Evolutionary conservation across 345 rosid species (phyloP).

Genomic region (Pistacia atlantica): DNA sequence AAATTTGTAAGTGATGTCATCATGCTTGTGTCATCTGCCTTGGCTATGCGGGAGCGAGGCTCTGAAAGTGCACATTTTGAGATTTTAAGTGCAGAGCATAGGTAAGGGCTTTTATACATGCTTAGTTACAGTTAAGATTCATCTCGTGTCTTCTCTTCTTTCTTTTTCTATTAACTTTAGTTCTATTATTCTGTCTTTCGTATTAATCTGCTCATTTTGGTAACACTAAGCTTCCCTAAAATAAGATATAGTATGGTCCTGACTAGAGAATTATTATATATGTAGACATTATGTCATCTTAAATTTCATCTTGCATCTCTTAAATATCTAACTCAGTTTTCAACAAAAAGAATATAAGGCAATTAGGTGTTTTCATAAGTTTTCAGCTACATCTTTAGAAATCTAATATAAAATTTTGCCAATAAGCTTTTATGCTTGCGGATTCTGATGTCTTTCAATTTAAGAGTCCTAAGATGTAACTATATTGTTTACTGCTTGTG

Average conservation of each 20-base stretch:
- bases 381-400: background rate
- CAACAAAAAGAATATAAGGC: background rate
- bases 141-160: constrained; percentile 13
- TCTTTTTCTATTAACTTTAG: constrained; percentile 2
- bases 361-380: background rate
- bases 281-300: background rate
- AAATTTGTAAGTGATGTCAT: constrained; percentile 82
- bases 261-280: background rate
- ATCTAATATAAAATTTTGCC: background rate
- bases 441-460: background rate
- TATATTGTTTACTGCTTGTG: constrained; percentile 21
- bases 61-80: constrained; percentile 97
- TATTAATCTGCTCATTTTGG: background rate
- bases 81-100: constrained; percentile 71
- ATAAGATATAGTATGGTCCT: too few species aligned
- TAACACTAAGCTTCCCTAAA: too few species aligned
- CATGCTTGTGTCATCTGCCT: constrained; percentile 85
- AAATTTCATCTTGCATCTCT: constrained; percentile 8
- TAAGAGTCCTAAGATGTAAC: background rate
- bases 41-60: constrained; percentile 90
- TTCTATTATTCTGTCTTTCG: too few species aligned
- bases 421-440: background rate
- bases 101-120: constrained; percentile 42
- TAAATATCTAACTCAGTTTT: background rate
- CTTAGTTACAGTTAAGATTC: background rate